phyloP scores from a whole-genome alignment of 2,329 filamentous ascomycete genomes.

The Metarhizium album region DNA sequence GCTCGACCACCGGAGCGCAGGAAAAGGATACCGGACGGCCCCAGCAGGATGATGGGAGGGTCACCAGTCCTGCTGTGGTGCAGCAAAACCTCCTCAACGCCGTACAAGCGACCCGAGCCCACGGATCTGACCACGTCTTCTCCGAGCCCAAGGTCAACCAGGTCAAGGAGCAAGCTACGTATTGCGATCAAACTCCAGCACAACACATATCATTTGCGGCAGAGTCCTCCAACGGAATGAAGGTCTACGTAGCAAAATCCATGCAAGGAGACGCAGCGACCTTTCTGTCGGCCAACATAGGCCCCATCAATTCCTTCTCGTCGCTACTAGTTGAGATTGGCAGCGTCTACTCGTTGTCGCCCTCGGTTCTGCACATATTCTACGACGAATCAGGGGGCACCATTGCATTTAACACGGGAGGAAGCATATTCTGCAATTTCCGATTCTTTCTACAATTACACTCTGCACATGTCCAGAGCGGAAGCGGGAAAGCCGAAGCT shows the following conservation, averaged over 20 bases:
- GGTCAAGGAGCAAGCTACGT: slow-evolving; percentile 73
- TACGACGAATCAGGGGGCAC: slow-evolving; percentile 69
- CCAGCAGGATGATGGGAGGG: slow-evolving; percentile 37
- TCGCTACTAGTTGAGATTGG: slow-evolving; percentile 57
- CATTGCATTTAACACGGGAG: slow-evolving; percentile 84
- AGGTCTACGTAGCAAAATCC: slow-evolving; percentile 57
- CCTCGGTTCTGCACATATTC: slow-evolving; percentile 70
- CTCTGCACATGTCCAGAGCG: slow-evolving; percentile 32
- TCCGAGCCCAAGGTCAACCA: slow-evolving; percentile 58
- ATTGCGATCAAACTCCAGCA: slow-evolving; percentile 69
- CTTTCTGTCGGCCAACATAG: slow-evolving; percentile 53
- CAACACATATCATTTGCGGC: slow-evolving; percentile 64
- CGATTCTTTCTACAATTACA: slow-evolving; percentile 79
- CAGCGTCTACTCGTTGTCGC: slow-evolving; percentile 59
- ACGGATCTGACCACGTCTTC: slow-evolving; percentile 65
- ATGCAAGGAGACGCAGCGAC: slow-evolving; percentile 31
- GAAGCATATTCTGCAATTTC: slow-evolving; percentile 89
- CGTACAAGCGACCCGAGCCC: slow-evolving; percentile 65
- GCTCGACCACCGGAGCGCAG: not conserved
- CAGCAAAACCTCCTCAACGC: slow-evolving; percentile 67
- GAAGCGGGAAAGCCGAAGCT: slow-evolving; percentile 50
- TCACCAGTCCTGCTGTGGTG: slow-evolving; percentile 49
- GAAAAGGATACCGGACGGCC: slow-evolving; percentile 1
- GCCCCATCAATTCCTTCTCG: slow-evolving; percentile 58
- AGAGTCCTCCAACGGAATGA: slow-evolving; percentile 59